Percentiles rank a stretch among this genome's conserved stretches.
Evolutionary conservation across 2,329 filamentous ascomycete species (phyloP).

Genomic region (Trichophyton mentagrophytes): DNA sequence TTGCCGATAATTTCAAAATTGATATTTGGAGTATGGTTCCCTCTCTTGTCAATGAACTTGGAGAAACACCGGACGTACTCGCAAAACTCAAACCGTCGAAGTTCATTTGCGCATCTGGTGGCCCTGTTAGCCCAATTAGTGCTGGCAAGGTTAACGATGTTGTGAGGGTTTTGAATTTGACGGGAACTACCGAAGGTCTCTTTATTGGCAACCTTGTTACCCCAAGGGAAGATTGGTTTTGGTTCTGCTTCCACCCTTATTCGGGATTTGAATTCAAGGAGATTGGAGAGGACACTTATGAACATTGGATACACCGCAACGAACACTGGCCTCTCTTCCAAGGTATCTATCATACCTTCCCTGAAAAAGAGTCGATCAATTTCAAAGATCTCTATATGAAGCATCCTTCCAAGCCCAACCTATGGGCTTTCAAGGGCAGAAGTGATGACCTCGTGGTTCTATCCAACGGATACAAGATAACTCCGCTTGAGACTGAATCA

Average conservation of each 20-base stretch:
- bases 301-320: not conserved
- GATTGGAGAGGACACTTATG: not conserved
- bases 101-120: slow-evolving; percentile 1
- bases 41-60: not conserved
- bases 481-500: not conserved
- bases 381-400: not conserved
- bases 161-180: not conserved
- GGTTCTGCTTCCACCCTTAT: slow-evolving; percentile 2
- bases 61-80: not conserved
- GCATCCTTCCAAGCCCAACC: not conserved
- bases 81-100: not conserved
- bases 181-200: not conserved
- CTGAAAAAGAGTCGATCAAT: not conserved
- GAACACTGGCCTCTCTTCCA: not conserved
- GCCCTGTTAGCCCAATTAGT: not conserved
- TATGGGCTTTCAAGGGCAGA: slow-evolving; percentile 1
- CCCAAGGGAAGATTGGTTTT: slow-evolving; percentile 1
- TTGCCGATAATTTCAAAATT: not conserved
- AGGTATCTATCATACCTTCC: slow-evolving; percentile 6
- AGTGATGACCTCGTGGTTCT: slow-evolving; percentile 1
- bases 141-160: not conserved
- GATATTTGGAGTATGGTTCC: slow-evolving; percentile 2
- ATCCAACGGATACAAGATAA: slow-evolving; percentile 4
- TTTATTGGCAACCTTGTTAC: not conserved
- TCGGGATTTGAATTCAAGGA: slow-evolving; percentile 4